A percentile compares a stretch with the other conserved stretches of the same genome.
Evolutionary conservation across 495 filamentous ascomycete species (phyloP).

Genomic region (Penicillium fimorum): DNA sequence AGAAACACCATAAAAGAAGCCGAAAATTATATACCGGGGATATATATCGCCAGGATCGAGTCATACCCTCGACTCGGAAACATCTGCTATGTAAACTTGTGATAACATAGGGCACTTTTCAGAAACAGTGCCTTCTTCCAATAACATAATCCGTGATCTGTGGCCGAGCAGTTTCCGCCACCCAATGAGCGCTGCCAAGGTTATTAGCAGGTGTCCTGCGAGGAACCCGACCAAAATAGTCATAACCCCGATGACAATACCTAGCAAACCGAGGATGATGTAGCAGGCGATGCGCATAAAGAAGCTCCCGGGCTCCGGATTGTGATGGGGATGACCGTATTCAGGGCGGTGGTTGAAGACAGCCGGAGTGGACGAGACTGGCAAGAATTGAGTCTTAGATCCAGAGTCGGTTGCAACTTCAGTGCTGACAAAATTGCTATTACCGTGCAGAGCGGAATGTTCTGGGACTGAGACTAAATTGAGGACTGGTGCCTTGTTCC

Average conservation of each 20-base stretch:
- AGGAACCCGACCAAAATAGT: constrained; percentile 44
- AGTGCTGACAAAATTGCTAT: not conserved
- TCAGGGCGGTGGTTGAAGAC: constrained; percentile 10
- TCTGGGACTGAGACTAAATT: not conserved
- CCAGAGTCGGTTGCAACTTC: constrained; percentile 4
- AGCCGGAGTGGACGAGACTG: constrained; percentile 17
- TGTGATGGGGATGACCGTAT: constrained; percentile 15
- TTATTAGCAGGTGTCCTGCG: constrained; percentile 36
- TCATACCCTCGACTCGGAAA: constrained; percentile 9
- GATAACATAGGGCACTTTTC: constrained; percentile 25
- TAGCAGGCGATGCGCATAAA: constrained; percentile 32
- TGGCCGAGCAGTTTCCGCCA: constrained; percentile 6
- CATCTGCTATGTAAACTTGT: constrained; percentile 11
- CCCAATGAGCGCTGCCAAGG: constrained; percentile 26
- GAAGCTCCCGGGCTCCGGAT: constrained; percentile 17
- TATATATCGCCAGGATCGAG: not conserved
- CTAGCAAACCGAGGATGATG: constrained; percentile 38
- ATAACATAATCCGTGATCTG: not conserved
- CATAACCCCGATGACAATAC: constrained; percentile 39
- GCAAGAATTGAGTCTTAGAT: constrained; percentile 18
- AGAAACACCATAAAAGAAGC: not conserved
- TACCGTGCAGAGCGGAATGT: not conserved
- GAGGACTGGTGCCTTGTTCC: not conserved
- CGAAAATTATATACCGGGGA: not conserved
- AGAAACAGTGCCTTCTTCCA: constrained; percentile 20